Percentiles rank a stretch among this genome's conserved stretches.
Evolutionary conservation across 1,139 yeast species (phyloP).

Genomic region (Taphrina pruni): DNA sequence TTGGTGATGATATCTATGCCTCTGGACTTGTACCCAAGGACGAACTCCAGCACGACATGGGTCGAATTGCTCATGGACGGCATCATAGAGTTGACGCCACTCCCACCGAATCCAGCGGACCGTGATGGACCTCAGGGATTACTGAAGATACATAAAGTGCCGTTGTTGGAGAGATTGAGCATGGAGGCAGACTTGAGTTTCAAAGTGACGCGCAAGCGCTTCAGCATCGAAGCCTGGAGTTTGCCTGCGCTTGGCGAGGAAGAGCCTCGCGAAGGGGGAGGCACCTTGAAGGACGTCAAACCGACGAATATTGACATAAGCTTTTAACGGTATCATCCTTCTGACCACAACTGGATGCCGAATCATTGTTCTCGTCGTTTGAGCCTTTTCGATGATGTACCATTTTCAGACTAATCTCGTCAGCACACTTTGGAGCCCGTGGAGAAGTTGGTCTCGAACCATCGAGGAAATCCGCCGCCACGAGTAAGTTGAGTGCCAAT

Average conservation of each 20-base stretch:
- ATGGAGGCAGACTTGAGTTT: conserved; percentile 41
- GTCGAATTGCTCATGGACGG: conserved; percentile 71
- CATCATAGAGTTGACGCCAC: conserved; percentile 78
- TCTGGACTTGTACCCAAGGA: conserved; percentile 67
- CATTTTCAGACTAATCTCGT: no score
- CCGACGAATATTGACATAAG: conserved; percentile 40
- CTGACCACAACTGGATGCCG: no score
- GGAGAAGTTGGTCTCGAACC: conserved; percentile 49
- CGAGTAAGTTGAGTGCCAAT: conserved; percentile 84
- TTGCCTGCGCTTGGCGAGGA: conserved; percentile 42
- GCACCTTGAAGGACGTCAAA: conserved; percentile 29
- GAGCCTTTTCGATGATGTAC: no score
- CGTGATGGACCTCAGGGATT: conserved; percentile 40
- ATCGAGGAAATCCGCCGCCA: conserved; percentile 89
- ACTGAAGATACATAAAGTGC: conserved; percentile 44
- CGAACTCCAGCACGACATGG: conserved; percentile 58
- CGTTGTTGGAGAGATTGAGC: conserved; percentile 32
- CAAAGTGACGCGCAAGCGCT: conserved; percentile 39
- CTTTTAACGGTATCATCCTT: conserved; percentile 9
- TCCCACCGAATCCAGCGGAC: conserved; percentile 49
- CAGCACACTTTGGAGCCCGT: no score
- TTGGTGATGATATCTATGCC: conserved; percentile 66
- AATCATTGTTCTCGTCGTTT: no score
- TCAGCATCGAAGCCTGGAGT: conserved; percentile 42
- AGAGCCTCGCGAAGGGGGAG: conserved; percentile 38